phyloP scores from a whole-genome alignment of 352 stramenopile species.

The Pythium phragmiticola region DNA sequence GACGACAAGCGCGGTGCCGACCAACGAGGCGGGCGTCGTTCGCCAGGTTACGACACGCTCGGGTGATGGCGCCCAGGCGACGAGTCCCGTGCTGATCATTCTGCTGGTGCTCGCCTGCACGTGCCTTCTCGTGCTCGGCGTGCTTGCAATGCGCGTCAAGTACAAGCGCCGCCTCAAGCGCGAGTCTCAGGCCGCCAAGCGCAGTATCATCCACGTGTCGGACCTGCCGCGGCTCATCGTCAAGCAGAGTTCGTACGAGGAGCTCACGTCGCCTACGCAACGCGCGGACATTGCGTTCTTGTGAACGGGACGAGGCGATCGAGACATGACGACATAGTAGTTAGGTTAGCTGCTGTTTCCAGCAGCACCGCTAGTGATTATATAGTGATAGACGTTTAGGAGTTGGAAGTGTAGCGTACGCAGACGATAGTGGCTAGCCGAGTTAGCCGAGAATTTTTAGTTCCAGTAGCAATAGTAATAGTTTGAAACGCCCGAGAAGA shows the following conservation, averaged over 20 bases:
- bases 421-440: slow-evolving; percentile 9
- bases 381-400: background rate
- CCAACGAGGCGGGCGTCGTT: background rate
- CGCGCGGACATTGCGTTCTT: slow-evolving; percentile 24
- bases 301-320: slow-evolving; percentile 2
- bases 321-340: slow-evolving; percentile 2
- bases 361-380: slow-evolving; percentile 1
- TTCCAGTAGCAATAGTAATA: slow-evolving; percentile 6
- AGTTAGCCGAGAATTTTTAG: slow-evolving; percentile 4
- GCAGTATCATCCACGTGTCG: slow-evolving; percentile 22
- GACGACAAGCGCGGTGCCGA: background rate
- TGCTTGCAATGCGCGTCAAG: slow-evolving; percentile 32
- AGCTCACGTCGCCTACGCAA: slow-evolving; percentile 25
- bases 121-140: slow-evolving; percentile 27
- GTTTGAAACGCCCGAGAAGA: background rate
- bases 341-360: background rate
- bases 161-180: slow-evolving; percentile 23
- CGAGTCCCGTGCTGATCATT: slow-evolving; percentile 31
- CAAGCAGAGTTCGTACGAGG: slow-evolving; percentile 28
- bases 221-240: slow-evolving; percentile 23
- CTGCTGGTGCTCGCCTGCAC: slow-evolving; percentile 29
- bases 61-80: slow-evolving; percentile 11
- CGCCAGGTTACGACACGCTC: slow-evolving; percentile 15
- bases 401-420: slow-evolving; percentile 5
- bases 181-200: slow-evolving; percentile 15